Evolutionary conservation across 805 yeast species (phyloP).

Genomic region (Candida krabiensis): DNA sequence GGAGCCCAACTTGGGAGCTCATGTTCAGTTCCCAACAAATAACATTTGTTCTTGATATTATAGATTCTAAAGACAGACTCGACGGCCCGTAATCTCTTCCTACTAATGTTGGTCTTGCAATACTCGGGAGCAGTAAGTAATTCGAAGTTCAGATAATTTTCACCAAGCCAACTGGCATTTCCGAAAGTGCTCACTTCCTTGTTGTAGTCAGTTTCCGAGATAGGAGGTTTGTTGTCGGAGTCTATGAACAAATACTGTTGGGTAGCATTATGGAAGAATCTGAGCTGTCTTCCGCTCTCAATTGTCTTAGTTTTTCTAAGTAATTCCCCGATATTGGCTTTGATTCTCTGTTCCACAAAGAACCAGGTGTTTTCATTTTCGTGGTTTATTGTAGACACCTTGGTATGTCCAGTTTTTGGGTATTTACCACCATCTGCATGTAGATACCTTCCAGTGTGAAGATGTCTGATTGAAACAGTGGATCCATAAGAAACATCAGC

Average conservation of each 20-base stretch:
- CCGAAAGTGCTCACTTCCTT: slow-evolving; percentile 79
- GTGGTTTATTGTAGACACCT: slow-evolving; percentile 68
- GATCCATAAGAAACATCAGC: slow-evolving; percentile 76
- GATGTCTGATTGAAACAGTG: slow-evolving; percentile 68
- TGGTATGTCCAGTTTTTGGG: slow-evolving; percentile 66
- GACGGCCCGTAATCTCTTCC: slow-evolving; percentile 47
- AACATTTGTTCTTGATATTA: slow-evolving; percentile 69
- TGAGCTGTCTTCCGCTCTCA: slow-evolving; percentile 54
- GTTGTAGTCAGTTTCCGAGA: slow-evolving; percentile 88
- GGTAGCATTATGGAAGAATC: slow-evolving; percentile 70
- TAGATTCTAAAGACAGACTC: slow-evolving; percentile 69
- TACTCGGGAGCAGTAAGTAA: slow-evolving; percentile 49
- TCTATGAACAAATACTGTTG: slow-evolving; percentile 65
- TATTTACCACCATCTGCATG: slow-evolving; percentile 73
- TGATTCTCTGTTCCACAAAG: slow-evolving; percentile 55
- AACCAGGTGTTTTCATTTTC: slow-evolving; percentile 69
- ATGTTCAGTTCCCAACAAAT: slow-evolving; percentile 67
- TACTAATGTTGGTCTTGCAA: slow-evolving; percentile 33
- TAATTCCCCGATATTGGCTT: slow-evolving; percentile 40
- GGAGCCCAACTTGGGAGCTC: slow-evolving; percentile 82
- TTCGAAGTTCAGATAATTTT: slow-evolving; percentile 68
- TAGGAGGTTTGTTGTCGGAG: slow-evolving; percentile 75
- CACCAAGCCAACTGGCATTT: slow-evolving; percentile 59
- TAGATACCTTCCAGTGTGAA: slow-evolving; percentile 71
- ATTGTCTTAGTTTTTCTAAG: slow-evolving; percentile 23